Conservation (phyloP, 441 rosid genomes). For the Populus trichocarpa region DNA sequence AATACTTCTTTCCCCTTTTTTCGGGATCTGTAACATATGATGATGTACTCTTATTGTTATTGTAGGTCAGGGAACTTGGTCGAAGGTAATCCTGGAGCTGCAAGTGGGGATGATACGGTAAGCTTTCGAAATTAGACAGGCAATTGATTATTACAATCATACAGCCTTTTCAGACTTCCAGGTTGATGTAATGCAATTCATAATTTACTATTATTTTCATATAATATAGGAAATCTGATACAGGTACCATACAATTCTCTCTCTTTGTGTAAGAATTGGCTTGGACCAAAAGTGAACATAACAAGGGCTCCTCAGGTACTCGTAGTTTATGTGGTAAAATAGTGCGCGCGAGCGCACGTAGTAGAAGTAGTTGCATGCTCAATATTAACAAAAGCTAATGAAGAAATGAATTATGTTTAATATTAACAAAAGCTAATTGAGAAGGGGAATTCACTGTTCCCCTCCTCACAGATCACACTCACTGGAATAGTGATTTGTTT, state of each 20-base stretch:
- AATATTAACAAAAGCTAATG: no score
- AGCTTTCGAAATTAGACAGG: conserved; percentile 22
- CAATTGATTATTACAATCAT: conserved; percentile 5
- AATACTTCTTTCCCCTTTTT: neutral
- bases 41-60: conserved; percentile 17
- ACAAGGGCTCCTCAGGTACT: conserved; percentile 96
- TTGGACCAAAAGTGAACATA: conserved; percentile 84
- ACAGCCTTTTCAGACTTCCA: neutral
- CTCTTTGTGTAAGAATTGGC: conserved; percentile 97
- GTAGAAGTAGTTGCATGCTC: neutral
- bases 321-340: neutral
- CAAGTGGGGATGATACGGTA: conserved; percentile 98
- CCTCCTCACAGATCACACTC: no score
- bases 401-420: no score
- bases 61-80: conserved; percentile 83
- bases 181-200: conserved; percentile 3
- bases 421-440: no score
- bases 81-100: conserved; percentile 86
- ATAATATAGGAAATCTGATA: conserved; percentile 10
- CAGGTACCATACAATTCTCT: conserved; percentile 97
- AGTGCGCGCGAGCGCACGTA: neutral
- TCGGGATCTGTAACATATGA: neutral
- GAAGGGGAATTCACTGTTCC: no score
- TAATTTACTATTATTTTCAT: conserved; percentile 11
- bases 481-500: no score